phyloP scores from a whole-genome alignment of 805 yeast species.

The Wickerhamomyces subpelliculosus region DNA sequence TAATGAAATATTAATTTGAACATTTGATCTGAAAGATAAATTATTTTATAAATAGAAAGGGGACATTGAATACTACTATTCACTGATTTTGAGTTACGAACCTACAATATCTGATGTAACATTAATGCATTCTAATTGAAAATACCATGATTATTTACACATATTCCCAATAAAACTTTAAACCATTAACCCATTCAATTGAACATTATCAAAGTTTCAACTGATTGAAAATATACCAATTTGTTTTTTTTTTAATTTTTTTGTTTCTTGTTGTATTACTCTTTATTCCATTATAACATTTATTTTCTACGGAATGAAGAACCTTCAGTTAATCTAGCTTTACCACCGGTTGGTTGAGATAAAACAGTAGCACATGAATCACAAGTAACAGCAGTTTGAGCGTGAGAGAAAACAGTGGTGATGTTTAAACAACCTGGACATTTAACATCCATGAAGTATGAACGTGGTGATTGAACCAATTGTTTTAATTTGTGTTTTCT shows the following conservation, averaged over 20 bases:
- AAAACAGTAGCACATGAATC: conserved; percentile 97
- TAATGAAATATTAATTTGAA: no score
- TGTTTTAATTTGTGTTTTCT: conserved; percentile 96
- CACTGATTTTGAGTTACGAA: no score
- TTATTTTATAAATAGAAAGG: no score
- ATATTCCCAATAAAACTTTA: background rate
- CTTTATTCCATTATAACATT: conserved; percentile 17
- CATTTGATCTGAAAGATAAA: no score
- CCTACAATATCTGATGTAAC: no score
- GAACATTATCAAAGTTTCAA: background rate
- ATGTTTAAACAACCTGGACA: conserved; percentile 99
- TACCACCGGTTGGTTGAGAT: conserved; percentile 99
- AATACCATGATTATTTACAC: background rate
- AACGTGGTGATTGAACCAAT: conserved; percentile 97
- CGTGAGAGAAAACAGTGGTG: conserved; percentile 99
- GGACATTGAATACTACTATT: no score
- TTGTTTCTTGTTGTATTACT: background rate
- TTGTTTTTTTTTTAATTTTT: background rate
- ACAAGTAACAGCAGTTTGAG: conserved; percentile 99
- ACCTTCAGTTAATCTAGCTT: conserved; percentile 99
- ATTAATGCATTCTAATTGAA: conserved; percentile 1
- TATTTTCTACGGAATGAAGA: conserved; percentile 99
- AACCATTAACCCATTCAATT: background rate
- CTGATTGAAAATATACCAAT: background rate
- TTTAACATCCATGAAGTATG: conserved; percentile 99